These are phyloP conservation scores for Stephanodiscus minutulus DNA, from an alignment of 108 stramenopile genomes.

Conservation along the genomic window DNA sequence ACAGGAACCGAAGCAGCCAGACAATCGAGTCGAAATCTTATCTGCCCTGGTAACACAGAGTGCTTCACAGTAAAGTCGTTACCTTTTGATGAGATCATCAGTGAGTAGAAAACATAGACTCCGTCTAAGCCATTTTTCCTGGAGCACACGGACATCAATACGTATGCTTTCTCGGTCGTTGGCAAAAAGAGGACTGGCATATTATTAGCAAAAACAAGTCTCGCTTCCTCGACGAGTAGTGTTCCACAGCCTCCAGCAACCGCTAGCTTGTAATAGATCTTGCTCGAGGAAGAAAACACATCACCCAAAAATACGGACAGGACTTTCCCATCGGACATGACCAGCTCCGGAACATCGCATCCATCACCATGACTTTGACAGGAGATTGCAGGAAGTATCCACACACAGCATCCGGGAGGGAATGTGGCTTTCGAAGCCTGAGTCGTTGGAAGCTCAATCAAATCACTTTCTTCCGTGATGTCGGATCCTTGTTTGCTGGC, in stretches of 20 bases:
- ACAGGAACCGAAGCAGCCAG: background rate
- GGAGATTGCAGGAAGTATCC: background rate
- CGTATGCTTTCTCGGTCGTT: background rate
- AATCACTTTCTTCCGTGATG: background rate
- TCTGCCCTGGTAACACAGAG: background rate
- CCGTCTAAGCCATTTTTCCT: background rate
- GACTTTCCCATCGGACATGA: conserved; percentile 10
- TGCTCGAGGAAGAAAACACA: conserved; percentile 11
- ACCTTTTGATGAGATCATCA: background rate
- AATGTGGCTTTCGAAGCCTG: conserved; percentile 11
- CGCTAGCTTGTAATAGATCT: conserved; percentile 7
- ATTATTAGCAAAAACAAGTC: background rate
- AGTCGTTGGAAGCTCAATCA: background rate
- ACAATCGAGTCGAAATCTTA: background rate
- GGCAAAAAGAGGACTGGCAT: conserved; percentile 2
- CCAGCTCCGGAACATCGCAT: background rate
- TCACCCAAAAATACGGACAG: conserved; percentile 2
- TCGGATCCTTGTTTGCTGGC: no score
- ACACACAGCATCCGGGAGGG: conserved; percentile 7
- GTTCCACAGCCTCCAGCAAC: background rate
- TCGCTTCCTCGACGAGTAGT: background rate
- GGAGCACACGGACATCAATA: background rate
- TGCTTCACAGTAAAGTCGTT: background rate
- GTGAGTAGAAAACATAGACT: background rate
- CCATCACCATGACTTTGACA: background rate